A percentile compares a stretch with the other conserved stretches of the same genome.
Evolutionary conservation across 2,329 filamentous ascomycete species (phyloP).

Genomic region (Bipolaris bicolor): DNA sequence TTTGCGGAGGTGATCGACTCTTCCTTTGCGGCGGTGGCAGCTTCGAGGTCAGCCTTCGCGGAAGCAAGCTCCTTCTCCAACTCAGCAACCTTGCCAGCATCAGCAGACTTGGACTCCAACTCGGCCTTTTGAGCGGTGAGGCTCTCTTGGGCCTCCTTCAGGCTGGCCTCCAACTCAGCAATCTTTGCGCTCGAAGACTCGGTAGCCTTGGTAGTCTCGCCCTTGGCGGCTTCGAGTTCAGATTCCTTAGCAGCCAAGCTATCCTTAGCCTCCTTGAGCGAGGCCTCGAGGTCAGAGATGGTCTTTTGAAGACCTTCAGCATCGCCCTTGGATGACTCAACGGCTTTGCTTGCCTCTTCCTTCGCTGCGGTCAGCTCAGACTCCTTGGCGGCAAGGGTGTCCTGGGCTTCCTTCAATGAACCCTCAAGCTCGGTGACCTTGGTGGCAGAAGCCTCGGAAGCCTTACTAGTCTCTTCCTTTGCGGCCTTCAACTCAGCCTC

Average conservation of each 20-base stretch:
- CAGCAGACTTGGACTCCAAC: slow-evolving; percentile 21
- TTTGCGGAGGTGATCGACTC: not conserved
- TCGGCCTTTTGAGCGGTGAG: slow-evolving; percentile 34
- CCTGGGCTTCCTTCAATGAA: slow-evolving; percentile 25
- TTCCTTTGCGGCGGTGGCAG: not conserved
- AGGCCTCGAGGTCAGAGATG: slow-evolving; percentile 28
- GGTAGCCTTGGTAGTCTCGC: slow-evolving; percentile 22
- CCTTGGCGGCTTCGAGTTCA: slow-evolving; percentile 26
- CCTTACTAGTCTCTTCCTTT: slow-evolving; percentile 24
- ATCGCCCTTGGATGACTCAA: slow-evolving; percentile 26
- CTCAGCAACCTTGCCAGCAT: slow-evolving; percentile 27
- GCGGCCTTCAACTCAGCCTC: slow-evolving; percentile 25
- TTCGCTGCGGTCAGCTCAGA: slow-evolving; percentile 30
- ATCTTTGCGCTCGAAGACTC: slow-evolving; percentile 31
- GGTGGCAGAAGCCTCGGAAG: slow-evolving; percentile 24
- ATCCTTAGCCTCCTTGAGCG: slow-evolving; percentile 20
- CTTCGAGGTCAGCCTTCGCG: slow-evolving; percentile 24
- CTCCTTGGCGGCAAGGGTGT: slow-evolving; percentile 29
- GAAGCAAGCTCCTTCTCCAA: slow-evolving; percentile 26
- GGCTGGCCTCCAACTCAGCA: slow-evolving; percentile 26
- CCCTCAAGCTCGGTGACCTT: slow-evolving; percentile 37
- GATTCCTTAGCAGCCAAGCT: slow-evolving; percentile 18
- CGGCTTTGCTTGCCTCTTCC: slow-evolving; percentile 25
- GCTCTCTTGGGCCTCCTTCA: slow-evolving; percentile 32
- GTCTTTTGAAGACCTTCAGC: slow-evolving; percentile 24